Base-by-base conservation (phyloP, 2,329 filamentous ascomycete species). In the Ophiostoma australiae region DNA sequence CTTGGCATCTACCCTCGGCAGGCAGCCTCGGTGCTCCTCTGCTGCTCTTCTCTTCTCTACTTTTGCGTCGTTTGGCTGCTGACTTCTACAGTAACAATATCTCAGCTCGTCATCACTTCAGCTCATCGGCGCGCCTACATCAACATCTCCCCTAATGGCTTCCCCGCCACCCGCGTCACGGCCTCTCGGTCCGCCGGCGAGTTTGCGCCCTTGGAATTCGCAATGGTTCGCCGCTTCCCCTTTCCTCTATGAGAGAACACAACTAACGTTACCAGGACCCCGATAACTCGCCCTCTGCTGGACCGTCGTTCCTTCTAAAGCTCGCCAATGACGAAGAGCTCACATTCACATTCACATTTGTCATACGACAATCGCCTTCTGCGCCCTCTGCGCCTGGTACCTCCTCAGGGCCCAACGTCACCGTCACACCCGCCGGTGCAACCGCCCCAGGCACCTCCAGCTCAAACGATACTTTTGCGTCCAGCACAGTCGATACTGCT, bases 321-420 rank as follows among this genome's bases (percentile, higher is more conserved):
- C 83, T 99, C 69, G 87, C 85, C 75, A 95, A 94, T 81, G 93
- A 97, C 75, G 95, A 98, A 75, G 95, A 99, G 75, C 88, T 99
- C 70, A 88, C 89, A 75, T 97, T 99, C 81, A 92, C 90, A 76
- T 99, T 98, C 79, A 95, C 91, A 55, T 97, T 98, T 78, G 86
- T 95, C 74, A 84, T 97, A 74, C 83, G 88, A 76, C 83, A 89
- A 78, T 75, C 84, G 31, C 78, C 81, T 61, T 17, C 70, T 10
- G 4, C 71, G 23, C 11, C 61, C 1, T 20, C 10, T 15, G 39
- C 37, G 5, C 58, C 58, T 33, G 58, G 58, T 35, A 63, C 58
- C 8, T 63, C 58, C 11, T 27, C 58, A 63, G 58, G 58, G 27
- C 11, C 58, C 58, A 63, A 33, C 15, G 31, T 63, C 6, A 70